A percentile compares a stretch with the other conserved stretches of the same genome.
Evolutionary conservation across 306 rosid genomes (phyloP).

Genomic region (Acacia melanoxylon): DNA sequence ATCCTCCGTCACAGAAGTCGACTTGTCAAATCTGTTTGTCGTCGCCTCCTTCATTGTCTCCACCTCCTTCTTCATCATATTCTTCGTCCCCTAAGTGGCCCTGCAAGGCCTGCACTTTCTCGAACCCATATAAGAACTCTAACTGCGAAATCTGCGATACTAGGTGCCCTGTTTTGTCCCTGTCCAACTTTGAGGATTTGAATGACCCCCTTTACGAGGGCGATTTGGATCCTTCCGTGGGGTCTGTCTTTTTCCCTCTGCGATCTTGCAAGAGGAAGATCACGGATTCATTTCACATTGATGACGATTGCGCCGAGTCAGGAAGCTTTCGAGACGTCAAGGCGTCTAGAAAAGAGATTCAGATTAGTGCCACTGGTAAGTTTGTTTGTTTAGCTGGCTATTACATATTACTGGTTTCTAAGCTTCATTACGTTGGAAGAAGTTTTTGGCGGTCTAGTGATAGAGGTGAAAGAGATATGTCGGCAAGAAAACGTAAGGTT

Average conservation of each 20-base stretch:
- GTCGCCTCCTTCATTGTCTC: slow-evolving; percentile 32
- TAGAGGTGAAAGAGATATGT: background rate
- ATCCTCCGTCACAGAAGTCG: slow-evolving; percentile 56
- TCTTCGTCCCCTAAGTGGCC: slow-evolving; percentile 71
- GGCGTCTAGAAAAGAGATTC: slow-evolving; percentile 30
- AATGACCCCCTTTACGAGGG: slow-evolving; percentile 36
- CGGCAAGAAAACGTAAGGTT: background rate
- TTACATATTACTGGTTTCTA: background rate
- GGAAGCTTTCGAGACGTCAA: slow-evolving; percentile 18
- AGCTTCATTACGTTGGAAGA: background rate
- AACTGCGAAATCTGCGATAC: slow-evolving; percentile 68
- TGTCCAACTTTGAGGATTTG: slow-evolving; percentile 61
- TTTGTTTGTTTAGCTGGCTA: background rate
- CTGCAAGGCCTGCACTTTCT: slow-evolving; percentile 88
- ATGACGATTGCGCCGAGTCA: slow-evolving; percentile 27
- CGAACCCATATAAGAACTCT: slow-evolving; percentile 63
- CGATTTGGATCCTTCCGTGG: slow-evolving; percentile 55
- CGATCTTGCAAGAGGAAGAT: slow-evolving; percentile 59
- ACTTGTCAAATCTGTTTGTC: slow-evolving; percentile 68
- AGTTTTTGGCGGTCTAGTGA: background rate
- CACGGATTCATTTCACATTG: slow-evolving; percentile 29
- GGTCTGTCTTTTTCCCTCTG: slow-evolving; percentile 81
- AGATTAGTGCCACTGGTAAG: slow-evolving; percentile 38
- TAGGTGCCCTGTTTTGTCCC: slow-evolving; percentile 60
- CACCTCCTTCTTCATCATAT: slow-evolving; percentile 10